Percentiles rank a stretch among this genome's conserved stretches.
These are phyloP conservation scores for Clarireedia hainanense DNA, from an alignment of 2,329 filamentous ascomycete genomes.

Conservation along the genomic window DNA sequence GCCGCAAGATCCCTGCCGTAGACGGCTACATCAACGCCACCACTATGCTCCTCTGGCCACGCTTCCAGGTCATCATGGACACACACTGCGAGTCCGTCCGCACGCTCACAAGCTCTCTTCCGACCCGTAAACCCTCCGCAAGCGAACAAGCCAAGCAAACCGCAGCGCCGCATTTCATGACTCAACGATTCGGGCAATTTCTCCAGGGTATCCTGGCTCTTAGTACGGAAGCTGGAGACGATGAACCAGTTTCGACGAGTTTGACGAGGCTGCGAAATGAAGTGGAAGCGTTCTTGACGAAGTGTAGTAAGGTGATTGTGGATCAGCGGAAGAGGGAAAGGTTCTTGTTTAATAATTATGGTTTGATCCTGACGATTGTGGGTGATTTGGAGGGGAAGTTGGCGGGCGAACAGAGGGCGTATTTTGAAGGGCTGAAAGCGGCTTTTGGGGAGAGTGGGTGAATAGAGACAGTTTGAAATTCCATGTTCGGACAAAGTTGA, in stretches of 20 bases:
- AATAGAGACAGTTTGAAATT: neutral
- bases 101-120: slow-evolving; percentile 45
- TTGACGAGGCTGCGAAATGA: slow-evolving; percentile 70
- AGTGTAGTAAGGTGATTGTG: slow-evolving; percentile 65
- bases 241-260: slow-evolving; percentile 83
- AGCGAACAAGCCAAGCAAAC: slow-evolving; percentile 54
- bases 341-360: slow-evolving; percentile 95
- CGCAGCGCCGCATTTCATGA: slow-evolving; percentile 82
- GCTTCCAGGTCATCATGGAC: slow-evolving; percentile 91
- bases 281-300: slow-evolving; percentile 74
- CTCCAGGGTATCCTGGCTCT: slow-evolving; percentile 76
- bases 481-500: too few relatives aligned
- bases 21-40: slow-evolving; percentile 92
- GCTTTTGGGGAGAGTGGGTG: slow-evolving; percentile 41
- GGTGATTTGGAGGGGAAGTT: slow-evolving; percentile 67
- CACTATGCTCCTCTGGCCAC: slow-evolving; percentile 93
- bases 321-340: slow-evolving; percentile 76
- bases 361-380: slow-evolving; percentile 86
- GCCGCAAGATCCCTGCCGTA: slow-evolving; percentile 79
- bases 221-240: slow-evolving; percentile 84
- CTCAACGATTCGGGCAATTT: slow-evolving; percentile 92
- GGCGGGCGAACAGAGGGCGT: slow-evolving; percentile 63
- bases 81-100: slow-evolving; percentile 83
- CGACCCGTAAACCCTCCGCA: slow-evolving; percentile 35
- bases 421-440: slow-evolving; percentile 62